Evolutionary conservation across 2,329 filamentous ascomycete species (phyloP).

Genomic region (Monosporascus sp.): DNA sequence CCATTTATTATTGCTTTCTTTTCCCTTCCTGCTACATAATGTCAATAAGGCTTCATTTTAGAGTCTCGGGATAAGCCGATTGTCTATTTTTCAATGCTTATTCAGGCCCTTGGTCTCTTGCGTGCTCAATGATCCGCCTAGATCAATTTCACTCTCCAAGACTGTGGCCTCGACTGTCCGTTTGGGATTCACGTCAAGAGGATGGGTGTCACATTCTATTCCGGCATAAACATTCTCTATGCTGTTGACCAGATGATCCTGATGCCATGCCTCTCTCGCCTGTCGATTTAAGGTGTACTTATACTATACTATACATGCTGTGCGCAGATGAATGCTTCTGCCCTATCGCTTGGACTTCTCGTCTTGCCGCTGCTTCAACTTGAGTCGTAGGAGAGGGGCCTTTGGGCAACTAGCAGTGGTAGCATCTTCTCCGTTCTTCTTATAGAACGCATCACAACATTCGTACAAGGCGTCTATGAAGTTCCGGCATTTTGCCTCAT

Average conservation of each 20-base stretch:
- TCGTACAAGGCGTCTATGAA: conserved; percentile 85
- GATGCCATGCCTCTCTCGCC: not conserved
- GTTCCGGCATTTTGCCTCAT: conserved; percentile 75
- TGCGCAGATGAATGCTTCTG: not conserved
- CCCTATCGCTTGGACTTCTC: conserved; percentile 16
- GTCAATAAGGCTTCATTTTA: conserved; percentile 89
- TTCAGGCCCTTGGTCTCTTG: conserved; percentile 81
- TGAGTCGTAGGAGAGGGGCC: conserved; percentile 70
- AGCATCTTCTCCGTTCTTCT: conserved; percentile 69
- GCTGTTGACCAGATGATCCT: not conserved
- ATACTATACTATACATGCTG: conserved; percentile 3
- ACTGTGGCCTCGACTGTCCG: conserved; percentile 57
- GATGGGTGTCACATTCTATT: conserved; percentile 33
- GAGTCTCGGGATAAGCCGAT: conserved; percentile 92
- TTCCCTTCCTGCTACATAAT: conserved; percentile 60
- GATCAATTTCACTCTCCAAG: conserved; percentile 71
- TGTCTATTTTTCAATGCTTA: conserved; percentile 68
- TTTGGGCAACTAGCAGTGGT: conserved; percentile 82
- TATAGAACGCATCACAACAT: conserved; percentile 88
- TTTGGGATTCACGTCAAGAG: conserved; percentile 32
- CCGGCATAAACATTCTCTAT: not conserved
- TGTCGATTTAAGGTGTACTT: too few relatives aligned
- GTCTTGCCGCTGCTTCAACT: conserved; percentile 70
- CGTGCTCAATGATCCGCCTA: conserved; percentile 97
- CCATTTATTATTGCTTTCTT: conserved; percentile 30